Evolutionary conservation across 495 filamentous ascomycete genomes (phyloP).

Genomic region (Aspergillus conjunctus): DNA sequence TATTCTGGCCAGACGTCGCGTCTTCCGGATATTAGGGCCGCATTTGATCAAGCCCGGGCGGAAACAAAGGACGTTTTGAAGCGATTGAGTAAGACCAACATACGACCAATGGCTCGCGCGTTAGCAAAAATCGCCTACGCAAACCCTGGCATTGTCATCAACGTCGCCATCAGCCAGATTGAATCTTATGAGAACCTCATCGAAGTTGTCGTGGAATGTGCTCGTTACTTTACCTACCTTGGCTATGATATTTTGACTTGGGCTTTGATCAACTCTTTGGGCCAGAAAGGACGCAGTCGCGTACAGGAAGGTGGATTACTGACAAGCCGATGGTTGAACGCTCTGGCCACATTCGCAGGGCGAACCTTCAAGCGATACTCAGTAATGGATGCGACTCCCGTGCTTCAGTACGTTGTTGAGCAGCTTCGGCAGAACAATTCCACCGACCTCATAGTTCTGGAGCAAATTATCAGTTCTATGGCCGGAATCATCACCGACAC

Average conservation of each 20-base stretch:
- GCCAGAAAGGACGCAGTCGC: constrained; percentile 72
- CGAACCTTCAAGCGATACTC: constrained; percentile 79
- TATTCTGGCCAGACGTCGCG: constrained; percentile 75
- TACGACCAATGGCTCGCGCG: constrained; percentile 77
- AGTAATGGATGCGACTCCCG: constrained; percentile 79
- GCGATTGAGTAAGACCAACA: constrained; percentile 79
- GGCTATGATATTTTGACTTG: constrained; percentile 92
- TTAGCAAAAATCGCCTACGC: constrained; percentile 86
- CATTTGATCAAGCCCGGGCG: constrained; percentile 70
- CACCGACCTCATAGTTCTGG: constrained; percentile 83
- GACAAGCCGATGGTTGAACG: constrained; percentile 86
- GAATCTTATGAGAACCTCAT: constrained; percentile 92
- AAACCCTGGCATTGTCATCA: constrained; percentile 89
- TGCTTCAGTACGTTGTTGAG: constrained; percentile 84
- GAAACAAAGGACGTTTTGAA: constrained; percentile 85
- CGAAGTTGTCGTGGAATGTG: constrained; percentile 89
- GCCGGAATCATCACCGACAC: constrained; percentile 83
- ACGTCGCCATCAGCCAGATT: constrained; percentile 80
- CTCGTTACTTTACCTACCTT: constrained; percentile 86
- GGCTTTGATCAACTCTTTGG: constrained; percentile 77
- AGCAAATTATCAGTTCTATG: constrained; percentile 88
- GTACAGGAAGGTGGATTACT: constrained; percentile 82
- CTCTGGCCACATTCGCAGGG: constrained; percentile 81
- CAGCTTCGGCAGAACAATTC: constrained; percentile 80
- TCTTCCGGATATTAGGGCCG: constrained; percentile 73